Evolutionary conservation across 495 filamentous ascomycete species (phyloP).

Genomic region (Podospora comata): DNA sequence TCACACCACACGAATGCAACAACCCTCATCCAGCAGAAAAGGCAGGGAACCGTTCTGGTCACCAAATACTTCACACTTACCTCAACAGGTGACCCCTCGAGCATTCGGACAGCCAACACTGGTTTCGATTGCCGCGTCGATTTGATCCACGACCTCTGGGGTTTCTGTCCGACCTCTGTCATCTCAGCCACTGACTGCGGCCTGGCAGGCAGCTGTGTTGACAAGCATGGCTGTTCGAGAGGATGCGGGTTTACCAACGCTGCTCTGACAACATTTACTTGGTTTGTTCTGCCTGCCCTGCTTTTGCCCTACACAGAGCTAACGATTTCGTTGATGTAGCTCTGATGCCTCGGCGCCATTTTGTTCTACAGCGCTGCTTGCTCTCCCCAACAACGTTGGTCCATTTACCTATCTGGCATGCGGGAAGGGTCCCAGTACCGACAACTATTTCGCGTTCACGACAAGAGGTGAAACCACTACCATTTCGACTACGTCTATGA

Average conservation of each 20-base stretch:
- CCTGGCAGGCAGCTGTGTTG: conserved; percentile 25
- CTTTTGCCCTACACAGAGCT: not conserved
- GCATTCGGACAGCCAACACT: conserved; percentile 16
- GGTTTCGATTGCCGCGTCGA: conserved; percentile 27
- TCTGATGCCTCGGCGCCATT: conserved; percentile 15
- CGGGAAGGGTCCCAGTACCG: conserved; percentile 11
- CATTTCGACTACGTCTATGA: not conserved
- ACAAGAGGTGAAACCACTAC: not conserved
- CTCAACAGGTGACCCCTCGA: conserved; percentile 10
- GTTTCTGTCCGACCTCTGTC: conserved; percentile 22
- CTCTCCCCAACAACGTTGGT: conserved; percentile 15
- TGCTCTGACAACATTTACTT: conserved; percentile 22
- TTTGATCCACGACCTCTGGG: conserved; percentile 19
- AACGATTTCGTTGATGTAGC: conserved; percentile 2
- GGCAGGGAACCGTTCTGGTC: conserved; percentile 5
- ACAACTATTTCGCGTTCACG: conserved; percentile 17
- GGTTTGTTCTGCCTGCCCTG: conserved; percentile 14
- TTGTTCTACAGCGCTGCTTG: conserved; percentile 26
- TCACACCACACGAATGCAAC: not conserved
- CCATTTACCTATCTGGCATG: conserved; percentile 25
- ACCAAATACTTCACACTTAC: conserved; percentile 18
- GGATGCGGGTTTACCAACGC: conserved; percentile 14
- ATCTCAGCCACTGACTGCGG: conserved; percentile 21
- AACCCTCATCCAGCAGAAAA: not conserved
- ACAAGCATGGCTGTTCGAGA: conserved; percentile 17